These are phyloP conservation scores for Tanacetum coccineum DNA, from an alignment of 129 eudicot species.

Conservation along the genomic window DNA sequence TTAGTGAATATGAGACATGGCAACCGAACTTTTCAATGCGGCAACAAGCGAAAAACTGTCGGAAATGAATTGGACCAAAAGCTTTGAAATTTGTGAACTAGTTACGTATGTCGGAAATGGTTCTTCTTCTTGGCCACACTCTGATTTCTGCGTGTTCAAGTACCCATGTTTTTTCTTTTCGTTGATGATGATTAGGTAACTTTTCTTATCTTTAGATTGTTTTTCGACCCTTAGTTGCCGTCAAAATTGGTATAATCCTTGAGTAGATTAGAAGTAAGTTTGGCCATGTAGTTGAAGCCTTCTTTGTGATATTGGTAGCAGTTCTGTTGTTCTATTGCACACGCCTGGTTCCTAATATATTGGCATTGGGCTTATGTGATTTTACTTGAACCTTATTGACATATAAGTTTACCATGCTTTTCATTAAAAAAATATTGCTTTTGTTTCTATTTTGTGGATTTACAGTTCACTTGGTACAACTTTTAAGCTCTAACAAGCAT, in stretches of 20 bases:
- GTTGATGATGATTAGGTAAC: not conserved
- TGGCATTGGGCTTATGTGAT: slow-evolving; percentile 94
- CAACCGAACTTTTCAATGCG: too few relatives aligned
- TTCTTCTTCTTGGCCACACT: slow-evolving; percentile 64
- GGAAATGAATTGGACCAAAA: too few relatives aligned
- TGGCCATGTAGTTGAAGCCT: slow-evolving; percentile 85
- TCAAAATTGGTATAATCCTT: slow-evolving; percentile 17
- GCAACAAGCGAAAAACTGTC: too few relatives aligned
- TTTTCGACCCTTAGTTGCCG: slow-evolving; percentile 6
- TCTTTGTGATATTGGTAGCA: slow-evolving; percentile 75
- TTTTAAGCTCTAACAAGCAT: not conserved
- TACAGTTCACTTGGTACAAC: slow-evolving; percentile 3
- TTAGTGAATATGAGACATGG: too few relatives aligned
- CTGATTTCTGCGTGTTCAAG: slow-evolving; percentile 85
- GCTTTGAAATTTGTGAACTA: too few relatives aligned
- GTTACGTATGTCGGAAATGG: too few relatives aligned
- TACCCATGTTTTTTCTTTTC: slow-evolving; percentile 22
- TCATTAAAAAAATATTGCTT: not conserved
- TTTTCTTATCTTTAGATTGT: not conserved
- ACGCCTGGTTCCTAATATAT: slow-evolving; percentile 94
- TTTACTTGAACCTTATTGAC: slow-evolving; percentile 1
- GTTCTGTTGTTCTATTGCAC: slow-evolving; percentile 84
- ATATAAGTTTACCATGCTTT: slow-evolving; percentile 6
- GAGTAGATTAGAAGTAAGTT: slow-evolving; percentile 78
- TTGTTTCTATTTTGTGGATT: slow-evolving; percentile 3